Evolutionary conservation across 1,139 yeast genomes (phyloP).

Genomic region (Candida gigantensis): DNA sequence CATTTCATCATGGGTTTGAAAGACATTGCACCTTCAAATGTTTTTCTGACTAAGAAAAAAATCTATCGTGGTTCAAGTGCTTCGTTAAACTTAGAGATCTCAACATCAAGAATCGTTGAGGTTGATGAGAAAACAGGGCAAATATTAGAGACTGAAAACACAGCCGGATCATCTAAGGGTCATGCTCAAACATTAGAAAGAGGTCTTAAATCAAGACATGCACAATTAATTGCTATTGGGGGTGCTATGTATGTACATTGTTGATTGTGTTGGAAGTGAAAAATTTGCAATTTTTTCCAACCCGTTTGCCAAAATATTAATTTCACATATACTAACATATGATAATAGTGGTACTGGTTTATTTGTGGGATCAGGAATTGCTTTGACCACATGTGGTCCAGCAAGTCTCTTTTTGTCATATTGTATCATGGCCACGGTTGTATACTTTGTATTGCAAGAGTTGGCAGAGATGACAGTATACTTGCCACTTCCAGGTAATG

Average conservation of each 20-base stretch:
- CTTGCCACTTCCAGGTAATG: constrained; percentile 52
- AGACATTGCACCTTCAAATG: constrained; percentile 5
- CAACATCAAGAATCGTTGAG: constrained; percentile 34
- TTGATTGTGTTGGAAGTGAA: no score
- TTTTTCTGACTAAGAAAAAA: constrained; percentile 4
- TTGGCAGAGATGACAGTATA: constrained; percentile 65
- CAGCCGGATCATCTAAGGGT: constrained; percentile 20
- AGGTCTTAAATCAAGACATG: constrained; percentile 41
- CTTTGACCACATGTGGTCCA: constrained; percentile 50
- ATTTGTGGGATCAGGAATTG: constrained; percentile 50
- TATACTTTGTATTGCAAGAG: constrained; percentile 57
- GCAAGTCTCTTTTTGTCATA: constrained; percentile 51
- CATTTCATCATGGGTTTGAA: constrained; percentile 8
- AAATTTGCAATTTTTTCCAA: no score
- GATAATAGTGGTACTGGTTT: constrained; percentile 38
- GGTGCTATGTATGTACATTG: constrained; percentile 31
- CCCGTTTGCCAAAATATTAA: no score
- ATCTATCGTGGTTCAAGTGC: constrained; percentile 15
- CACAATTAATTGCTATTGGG: constrained; percentile 39
- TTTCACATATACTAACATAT: no score
- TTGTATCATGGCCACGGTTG: constrained; percentile 49
- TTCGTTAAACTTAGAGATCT: constrained; percentile 32
- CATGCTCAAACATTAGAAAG: constrained; percentile 26
- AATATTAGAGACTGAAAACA: constrained; percentile 25
- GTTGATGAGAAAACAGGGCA: constrained; percentile 32